Conservation (phyloP, 1,139 yeast genomes). For the Blastobotrys malaysiensis region DNA sequence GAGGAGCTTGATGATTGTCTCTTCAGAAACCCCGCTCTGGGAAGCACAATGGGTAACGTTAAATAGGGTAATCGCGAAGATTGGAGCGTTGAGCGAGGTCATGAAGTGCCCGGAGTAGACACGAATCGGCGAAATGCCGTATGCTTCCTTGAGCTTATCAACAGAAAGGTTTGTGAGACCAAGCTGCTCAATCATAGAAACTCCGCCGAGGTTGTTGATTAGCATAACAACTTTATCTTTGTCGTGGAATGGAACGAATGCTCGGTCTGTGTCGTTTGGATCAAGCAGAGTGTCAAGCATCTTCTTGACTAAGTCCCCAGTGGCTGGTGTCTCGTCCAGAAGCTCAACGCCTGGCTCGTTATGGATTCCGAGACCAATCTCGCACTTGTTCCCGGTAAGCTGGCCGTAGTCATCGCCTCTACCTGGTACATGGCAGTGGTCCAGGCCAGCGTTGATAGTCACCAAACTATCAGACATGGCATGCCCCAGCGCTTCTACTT, state of each 20-base stretch:
- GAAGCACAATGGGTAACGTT: conserved; percentile 39
- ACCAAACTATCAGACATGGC: conserved; percentile 38
- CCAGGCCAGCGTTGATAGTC: conserved; percentile 49
- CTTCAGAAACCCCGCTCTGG: conserved; percentile 20
- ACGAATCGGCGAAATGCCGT: conserved; percentile 39
- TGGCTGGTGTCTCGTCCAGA: conserved; percentile 36
- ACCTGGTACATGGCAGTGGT: conserved; percentile 49
- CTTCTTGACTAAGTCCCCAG: conserved; percentile 38
- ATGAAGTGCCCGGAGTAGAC: conserved; percentile 45
- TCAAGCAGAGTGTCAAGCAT: conserved; percentile 39
- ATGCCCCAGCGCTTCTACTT: conserved; percentile 37
- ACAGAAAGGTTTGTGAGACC: conserved; percentile 35
- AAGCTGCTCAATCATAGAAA: conserved; percentile 43
- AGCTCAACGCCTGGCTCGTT: conserved; percentile 47
- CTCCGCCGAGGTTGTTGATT: conserved; percentile 50
- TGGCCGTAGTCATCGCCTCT: conserved; percentile 34
- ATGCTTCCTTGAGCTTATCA: conserved; percentile 35
- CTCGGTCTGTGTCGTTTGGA: conserved; percentile 38
- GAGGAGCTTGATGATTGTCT: conserved; percentile 35
- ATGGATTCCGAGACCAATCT: conserved; percentile 50
- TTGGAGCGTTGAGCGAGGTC: conserved; percentile 50
- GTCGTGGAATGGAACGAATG: conserved; percentile 41
- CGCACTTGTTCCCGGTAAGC: conserved; percentile 24
- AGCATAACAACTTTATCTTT: conserved; percentile 39
- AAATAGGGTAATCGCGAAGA: conserved; percentile 45